phyloP scores from a whole-genome alignment of 2,329 filamentous ascomycete species.

The Arthrocladium fulminans region DNA sequence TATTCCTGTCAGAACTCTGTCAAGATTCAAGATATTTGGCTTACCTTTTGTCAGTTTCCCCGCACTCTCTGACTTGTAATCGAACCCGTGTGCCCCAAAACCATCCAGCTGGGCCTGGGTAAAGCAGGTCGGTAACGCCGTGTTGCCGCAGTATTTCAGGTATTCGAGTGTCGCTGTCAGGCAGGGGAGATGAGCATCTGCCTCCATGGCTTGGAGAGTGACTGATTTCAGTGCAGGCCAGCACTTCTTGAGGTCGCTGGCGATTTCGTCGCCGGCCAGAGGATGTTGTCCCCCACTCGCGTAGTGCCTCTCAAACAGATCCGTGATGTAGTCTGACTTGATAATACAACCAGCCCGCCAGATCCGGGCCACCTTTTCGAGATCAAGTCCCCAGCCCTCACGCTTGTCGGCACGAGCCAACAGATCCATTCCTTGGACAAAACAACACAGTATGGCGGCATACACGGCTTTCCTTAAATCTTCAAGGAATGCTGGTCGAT shows the following conservation, averaged over 20 bases:
- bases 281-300: slow-evolving; percentile 39
- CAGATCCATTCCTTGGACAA: slow-evolving; percentile 57
- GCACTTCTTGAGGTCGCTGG: slow-evolving; percentile 44
- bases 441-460: slow-evolving; percentile 51
- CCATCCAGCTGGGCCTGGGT: slow-evolving; percentile 64
- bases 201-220: slow-evolving; percentile 46
- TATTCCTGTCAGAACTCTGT: too few species aligned
- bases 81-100: slow-evolving; percentile 61
- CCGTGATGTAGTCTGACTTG: slow-evolving; percentile 55
- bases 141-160: slow-evolving; percentile 54
- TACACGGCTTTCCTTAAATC: slow-evolving; percentile 53
- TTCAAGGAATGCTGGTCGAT: slow-evolving; percentile 44
- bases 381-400: slow-evolving; percentile 48
- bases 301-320: slow-evolving; percentile 41
- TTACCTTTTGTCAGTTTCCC: too few species aligned
- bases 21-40: too few species aligned
- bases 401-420: slow-evolving; percentile 51
- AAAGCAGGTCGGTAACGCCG: slow-evolving; percentile 56
- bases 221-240: slow-evolving; percentile 48
- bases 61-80: too few species aligned
- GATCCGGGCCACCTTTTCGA: slow-evolving; percentile 41
- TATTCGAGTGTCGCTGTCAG: slow-evolving; percentile 58
- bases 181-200: slow-evolving; percentile 52
- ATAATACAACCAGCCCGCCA: slow-evolving; percentile 67
- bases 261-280: slow-evolving; percentile 39